A percentile compares a stretch with the other conserved stretches of the same genome.
Conservation (phyloP, 2,329 filamentous ascomycete species). For the Aureobasidium lini region DNA sequence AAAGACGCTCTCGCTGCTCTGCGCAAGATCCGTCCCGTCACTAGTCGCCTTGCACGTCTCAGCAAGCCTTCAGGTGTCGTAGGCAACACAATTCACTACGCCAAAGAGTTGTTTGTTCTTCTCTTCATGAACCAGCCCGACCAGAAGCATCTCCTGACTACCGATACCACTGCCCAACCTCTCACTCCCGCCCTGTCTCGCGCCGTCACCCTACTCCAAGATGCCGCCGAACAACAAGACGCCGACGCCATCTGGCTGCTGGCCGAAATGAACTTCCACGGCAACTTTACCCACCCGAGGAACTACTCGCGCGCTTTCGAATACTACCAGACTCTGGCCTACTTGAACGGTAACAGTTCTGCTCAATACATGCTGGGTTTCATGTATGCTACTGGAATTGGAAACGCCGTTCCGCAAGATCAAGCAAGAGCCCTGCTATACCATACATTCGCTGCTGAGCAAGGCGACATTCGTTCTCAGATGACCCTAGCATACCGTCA, state of each 20-base stretch:
- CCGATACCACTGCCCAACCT: conserved; percentile 32
- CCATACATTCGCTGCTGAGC: conserved; percentile 85
- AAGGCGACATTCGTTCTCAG: conserved; percentile 75
- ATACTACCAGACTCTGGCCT: conserved; percentile 72
- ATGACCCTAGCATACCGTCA: conserved; percentile 91
- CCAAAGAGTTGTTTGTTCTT: conserved; percentile 53
- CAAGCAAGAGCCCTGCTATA: conserved; percentile 90
- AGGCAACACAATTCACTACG: conserved; percentile 52
- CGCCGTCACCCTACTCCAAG: conserved; percentile 52
- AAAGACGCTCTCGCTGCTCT: conserved; percentile 35
- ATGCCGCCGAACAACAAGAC: conserved; percentile 51
- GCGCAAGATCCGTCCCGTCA: conserved; percentile 34
- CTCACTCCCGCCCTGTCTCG: conserved; percentile 46
- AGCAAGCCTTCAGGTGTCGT: conserved; percentile 51
- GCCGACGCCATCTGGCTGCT: conserved; percentile 83
- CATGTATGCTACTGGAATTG: conserved; percentile 91
- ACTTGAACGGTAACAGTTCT: conserved; percentile 73
- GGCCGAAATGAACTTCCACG: conserved; percentile 93
- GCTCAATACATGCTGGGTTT: conserved; percentile 94
- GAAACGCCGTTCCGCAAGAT: conserved; percentile 69
- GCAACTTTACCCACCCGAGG: conserved; percentile 81
- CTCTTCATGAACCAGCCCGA: conserved; percentile 58
- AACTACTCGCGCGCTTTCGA: conserved; percentile 73
- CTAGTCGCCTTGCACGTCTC: conserved; percentile 29
- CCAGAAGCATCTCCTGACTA: conserved; percentile 36